phyloP scores from a whole-genome alignment of 352 stramenopile genomes.

The Thraustotheca clavata region DNA sequence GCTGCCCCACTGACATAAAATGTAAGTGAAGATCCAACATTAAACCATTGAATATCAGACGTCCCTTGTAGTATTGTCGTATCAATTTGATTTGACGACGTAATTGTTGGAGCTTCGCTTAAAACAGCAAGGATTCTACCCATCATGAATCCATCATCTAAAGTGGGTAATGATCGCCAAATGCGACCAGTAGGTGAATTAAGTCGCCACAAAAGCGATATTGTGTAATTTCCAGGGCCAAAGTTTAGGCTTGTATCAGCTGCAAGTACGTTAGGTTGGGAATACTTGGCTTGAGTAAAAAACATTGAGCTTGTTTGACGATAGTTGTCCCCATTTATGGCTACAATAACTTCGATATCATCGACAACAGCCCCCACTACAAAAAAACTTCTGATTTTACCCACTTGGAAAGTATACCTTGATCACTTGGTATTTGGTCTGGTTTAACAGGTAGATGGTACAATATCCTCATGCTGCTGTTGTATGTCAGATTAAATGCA shows the following conservation, averaged over 20 bases:
- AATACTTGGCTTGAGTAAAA: conserved; percentile 1
- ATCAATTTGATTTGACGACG: neutral
- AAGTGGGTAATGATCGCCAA: conserved; percentile 6
- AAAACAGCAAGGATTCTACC: conserved; percentile 11
- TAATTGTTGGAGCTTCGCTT: neutral
- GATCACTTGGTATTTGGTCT: neutral
- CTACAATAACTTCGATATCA: neutral
- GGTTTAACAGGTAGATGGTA: conserved; percentile 8
- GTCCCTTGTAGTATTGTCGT: neutral
- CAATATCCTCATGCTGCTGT: neutral
- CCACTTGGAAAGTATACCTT: neutral
- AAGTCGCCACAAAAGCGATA: conserved; percentile 6
- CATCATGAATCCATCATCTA: conserved; percentile 16
- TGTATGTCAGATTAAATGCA: neutral
- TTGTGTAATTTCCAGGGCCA: neutral
- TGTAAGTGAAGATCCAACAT: conserved; percentile 3
- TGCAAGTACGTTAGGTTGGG: neutral
- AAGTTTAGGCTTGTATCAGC: neutral
- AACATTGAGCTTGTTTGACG: neutral
- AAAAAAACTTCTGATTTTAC: neutral
- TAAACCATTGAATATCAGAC: conserved; percentile 2
- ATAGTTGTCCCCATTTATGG: neutral
- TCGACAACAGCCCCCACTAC: neutral
- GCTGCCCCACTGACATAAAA: neutral
- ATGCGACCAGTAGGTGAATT: neutral